These are phyloP conservation scores for Escovopsis sp. DNA, from an alignment of 2,329 filamentous ascomycete species.

Conservation along the genomic window DNA sequence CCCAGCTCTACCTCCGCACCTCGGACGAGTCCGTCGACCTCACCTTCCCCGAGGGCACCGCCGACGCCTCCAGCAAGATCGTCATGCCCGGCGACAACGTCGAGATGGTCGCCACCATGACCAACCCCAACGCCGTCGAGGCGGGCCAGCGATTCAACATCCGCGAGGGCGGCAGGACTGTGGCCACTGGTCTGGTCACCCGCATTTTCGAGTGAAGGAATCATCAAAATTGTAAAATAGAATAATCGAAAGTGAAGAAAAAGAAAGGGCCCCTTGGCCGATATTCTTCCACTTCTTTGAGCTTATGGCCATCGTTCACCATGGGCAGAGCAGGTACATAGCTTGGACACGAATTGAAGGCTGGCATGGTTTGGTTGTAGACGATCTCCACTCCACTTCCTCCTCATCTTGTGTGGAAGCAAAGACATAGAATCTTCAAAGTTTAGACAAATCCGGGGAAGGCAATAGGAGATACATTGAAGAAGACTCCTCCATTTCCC, in stretches of 20 bases:
- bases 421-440: conserved; percentile 14
- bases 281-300: conserved; percentile 2
- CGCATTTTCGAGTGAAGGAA: conserved; percentile 45
- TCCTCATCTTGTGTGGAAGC: conserved; percentile 22
- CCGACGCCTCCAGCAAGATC: conserved; percentile 58
- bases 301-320: too few species aligned
- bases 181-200: conserved; percentile 71
- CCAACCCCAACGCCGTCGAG: conserved; percentile 77
- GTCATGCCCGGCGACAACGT: conserved; percentile 98
- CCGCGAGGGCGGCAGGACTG: conserved; percentile 85
- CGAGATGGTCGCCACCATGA: conserved; percentile 84
- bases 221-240: neutral
- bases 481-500: too few species aligned
- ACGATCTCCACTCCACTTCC: conserved; percentile 28
- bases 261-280: conserved; percentile 1
- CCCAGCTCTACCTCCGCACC: conserved; percentile 90
- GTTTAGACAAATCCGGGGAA: conserved; percentile 15
- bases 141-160: conserved; percentile 93
- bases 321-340: conserved; percentile 12
- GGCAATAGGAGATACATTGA: conserved; percentile 5
- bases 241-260: conserved; percentile 2
- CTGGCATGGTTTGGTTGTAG: conserved; percentile 11
- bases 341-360: conserved; percentile 22
- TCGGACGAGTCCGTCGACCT: conserved; percentile 68
- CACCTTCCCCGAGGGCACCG: conserved; percentile 71